Conservation (phyloP, 164 flowering plant genomes). For the Tetracentron sinense region DNA sequence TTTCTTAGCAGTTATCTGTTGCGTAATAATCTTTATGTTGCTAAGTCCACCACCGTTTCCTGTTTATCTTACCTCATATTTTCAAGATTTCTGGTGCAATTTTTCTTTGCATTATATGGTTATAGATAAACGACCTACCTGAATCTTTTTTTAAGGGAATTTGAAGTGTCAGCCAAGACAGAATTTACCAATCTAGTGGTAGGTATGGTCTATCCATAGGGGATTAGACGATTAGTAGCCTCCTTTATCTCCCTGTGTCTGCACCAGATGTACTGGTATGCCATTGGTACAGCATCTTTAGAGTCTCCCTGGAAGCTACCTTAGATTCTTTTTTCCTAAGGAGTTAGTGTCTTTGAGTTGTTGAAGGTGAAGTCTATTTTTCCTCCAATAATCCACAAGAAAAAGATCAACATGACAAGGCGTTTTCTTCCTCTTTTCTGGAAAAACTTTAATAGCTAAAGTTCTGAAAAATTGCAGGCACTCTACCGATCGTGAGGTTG, state of each 20-base stretch:
- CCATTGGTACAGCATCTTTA: neutral
- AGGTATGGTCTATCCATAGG: neutral
- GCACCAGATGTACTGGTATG: neutral
- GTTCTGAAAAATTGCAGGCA: slow-evolving; percentile 48
- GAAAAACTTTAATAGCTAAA: neutral
- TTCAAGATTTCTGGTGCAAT: neutral
- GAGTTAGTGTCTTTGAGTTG: neutral
- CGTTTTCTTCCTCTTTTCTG: neutral
- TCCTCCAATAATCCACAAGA: neutral
- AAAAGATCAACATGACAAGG: neutral
- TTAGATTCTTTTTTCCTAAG: neutral
- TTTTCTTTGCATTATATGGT: neutral
- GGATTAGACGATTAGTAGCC: too few relatives aligned
- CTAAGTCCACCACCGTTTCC: neutral
- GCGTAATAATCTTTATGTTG: neutral
- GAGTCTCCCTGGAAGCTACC: neutral
- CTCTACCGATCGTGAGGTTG: slow-evolving; percentile 94
- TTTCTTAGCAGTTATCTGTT: neutral
- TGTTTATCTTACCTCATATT: neutral
- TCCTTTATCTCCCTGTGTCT: neutral
- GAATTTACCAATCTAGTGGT: neutral
- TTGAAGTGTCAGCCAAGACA: neutral
- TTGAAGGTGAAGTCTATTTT: neutral
- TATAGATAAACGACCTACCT: neutral
- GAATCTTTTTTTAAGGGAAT: neutral